These are phyloP conservation scores for Rhizophagus sp. DNA, from an alignment of 192 early-diverging fungal genomes.

Conservation along the genomic window DNA sequence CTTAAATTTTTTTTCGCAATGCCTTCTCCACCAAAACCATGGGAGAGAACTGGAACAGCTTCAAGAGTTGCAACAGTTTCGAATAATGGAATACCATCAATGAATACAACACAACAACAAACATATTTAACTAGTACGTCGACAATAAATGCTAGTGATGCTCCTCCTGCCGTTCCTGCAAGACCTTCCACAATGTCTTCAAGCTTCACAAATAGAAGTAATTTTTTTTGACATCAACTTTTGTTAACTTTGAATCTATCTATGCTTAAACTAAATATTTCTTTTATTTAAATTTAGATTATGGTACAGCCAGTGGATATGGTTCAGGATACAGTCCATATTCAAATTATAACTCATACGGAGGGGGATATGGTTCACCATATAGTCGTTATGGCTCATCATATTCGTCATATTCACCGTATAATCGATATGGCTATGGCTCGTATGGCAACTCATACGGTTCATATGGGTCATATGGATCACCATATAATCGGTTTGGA, in stretches of 20 bases:
- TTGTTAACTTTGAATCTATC: not conserved
- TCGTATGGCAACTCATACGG: conserved; percentile 59
- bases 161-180: conserved; percentile 42
- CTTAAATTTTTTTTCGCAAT: conserved; percentile 13
- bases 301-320: conserved; percentile 31
- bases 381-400: conserved; percentile 41
- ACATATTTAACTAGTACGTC: conserved; percentile 8
- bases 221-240: not conserved
- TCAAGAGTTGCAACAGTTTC: conserved; percentile 34
- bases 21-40: conserved; percentile 74
- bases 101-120: conserved; percentile 37
- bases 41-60: conserved; percentile 63
- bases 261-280: not conserved
- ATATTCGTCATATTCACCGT: conserved; percentile 16
- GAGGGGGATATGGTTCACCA: conserved; percentile 48
- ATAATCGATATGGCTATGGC: conserved; percentile 39
- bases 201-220: conserved; percentile 28
- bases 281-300: conserved; percentile 29
- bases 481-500: conserved; percentile 44
- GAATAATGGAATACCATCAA: conserved; percentile 35
- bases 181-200: conserved; percentile 36
- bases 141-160: not conserved
- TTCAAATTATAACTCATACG: conserved; percentile 55
- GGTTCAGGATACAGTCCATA: conserved; percentile 42
- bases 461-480: conserved; percentile 33